Evolutionary conservation across 768 basidiomycete species (phyloP).

Genomic region (Kwoniella sp.): DNA sequence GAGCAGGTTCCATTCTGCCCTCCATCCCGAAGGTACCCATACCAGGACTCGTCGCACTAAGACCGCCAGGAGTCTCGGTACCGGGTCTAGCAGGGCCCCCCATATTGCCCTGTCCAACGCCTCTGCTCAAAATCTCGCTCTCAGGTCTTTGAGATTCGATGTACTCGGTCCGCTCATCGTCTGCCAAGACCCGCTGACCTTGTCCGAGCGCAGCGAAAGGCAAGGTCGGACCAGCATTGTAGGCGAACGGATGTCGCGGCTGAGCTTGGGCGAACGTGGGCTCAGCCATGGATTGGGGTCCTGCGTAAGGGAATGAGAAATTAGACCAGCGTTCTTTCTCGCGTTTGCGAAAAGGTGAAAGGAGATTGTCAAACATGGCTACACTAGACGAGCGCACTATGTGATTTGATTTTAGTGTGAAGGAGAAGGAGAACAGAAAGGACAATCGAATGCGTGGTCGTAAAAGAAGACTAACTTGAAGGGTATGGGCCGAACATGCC

Average conservation of each 20-base stretch:
- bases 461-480: constrained; percentile 32
- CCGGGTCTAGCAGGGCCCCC: constrained; percentile 8
- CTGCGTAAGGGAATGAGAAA: constrained; percentile 8
- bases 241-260: constrained; percentile 45
- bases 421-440: neutral
- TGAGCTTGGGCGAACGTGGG: constrained; percentile 13
- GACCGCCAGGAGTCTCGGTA: constrained; percentile 13
- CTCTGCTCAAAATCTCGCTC: constrained; percentile 41
- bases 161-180: neutral
- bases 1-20: constrained; percentile 10
- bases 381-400: neutral
- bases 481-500: constrained; percentile 52
- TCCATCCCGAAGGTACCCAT: constrained; percentile 46
- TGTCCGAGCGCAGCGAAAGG: constrained; percentile 42
- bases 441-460: neutral
- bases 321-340: constrained; percentile 5
- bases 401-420: neutral
- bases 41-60: constrained; percentile 24
- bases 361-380: neutral
- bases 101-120: constrained; percentile 25
- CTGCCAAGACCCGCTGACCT: neutral
- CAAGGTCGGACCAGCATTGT: constrained; percentile 25
- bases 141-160: constrained; percentile 19
- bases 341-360: neutral
- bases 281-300: constrained; percentile 32